Base-by-base conservation (phyloP, 2,329 filamentous ascomycete genomes). In the Cercospora canescens region DNA sequence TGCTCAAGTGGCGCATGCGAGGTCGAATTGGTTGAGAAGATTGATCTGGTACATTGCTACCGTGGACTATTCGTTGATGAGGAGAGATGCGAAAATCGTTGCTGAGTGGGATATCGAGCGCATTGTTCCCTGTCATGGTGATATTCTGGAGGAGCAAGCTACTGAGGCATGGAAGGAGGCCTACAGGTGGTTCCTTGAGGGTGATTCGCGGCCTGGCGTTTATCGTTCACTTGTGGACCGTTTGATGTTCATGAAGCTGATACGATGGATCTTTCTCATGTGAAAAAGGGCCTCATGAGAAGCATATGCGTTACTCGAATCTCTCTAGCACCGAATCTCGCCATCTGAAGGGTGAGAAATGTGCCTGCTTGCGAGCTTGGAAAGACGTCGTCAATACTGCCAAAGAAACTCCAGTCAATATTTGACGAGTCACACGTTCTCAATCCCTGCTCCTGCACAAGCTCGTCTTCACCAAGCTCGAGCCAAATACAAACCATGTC, bases 31-130 rank as follows among this genome's bases (percentile, higher is more conserved):
- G 57, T 68, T 68, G 28, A 48, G 60, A 21, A 26, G 63, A 18
- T 34, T 68, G 63, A 68, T 68, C 4, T 68, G 65, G 55, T 68
- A 68, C 54, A 60, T 68, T 35, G 67, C 67, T 7, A 59, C 50
- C 16, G 61, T 68, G 26, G 52, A 66, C 9, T 68, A 66, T 18
- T 30, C 14, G 9, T 41, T 58, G 34, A 64, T 68, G 61, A 62
- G 64, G 21, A 61, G 63, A 39, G 67, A 68, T 45, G 60, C 56
- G 34, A 68, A 68, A 35, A 7, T 30, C 6, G 67, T 68, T 28
- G 67, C 63, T 1, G 63, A 66, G 57, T 62, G 64, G 63, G 61
- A 66, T 41, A 37, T 68, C 16, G 37, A 63, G 30, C 32, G 63
- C 24, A 63, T 68, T 32, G 37, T 66, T 9, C 63, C 67, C 11